Conservation (phyloP, 345 rosid species). For the Eutrema japonicum region DNA sequence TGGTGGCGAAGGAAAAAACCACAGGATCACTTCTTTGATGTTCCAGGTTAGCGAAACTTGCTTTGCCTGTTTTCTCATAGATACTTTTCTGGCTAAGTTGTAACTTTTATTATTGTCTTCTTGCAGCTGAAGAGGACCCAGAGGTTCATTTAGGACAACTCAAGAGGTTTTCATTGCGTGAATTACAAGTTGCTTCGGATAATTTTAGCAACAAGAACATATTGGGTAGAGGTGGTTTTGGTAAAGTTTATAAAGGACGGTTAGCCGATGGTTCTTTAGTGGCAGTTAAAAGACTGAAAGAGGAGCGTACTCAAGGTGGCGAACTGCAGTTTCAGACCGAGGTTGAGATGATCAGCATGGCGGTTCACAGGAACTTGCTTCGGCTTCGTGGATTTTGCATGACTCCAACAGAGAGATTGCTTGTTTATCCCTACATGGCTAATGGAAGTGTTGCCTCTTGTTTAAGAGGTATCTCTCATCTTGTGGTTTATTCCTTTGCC, state of each 20-base stretch:
- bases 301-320: constrained; percentile 78
- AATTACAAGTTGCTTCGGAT: constrained; percentile 79
- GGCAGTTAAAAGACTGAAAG: constrained; percentile 95
- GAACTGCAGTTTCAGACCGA: constrained; percentile 91
- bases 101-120: constrained; percentile 13
- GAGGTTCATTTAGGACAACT: constrained; percentile 91
- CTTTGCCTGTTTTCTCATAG: constrained; percentile 17
- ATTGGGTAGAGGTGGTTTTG: constrained; percentile 95
- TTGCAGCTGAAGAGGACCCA: constrained; percentile 96
- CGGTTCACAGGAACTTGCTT: constrained; percentile 92
- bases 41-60: constrained; percentile 69
- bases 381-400: constrained; percentile 87
- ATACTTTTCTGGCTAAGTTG: constrained; percentile 19
- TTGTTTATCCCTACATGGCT: constrained; percentile 94
- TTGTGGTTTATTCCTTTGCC: not conserved
- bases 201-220: constrained; percentile 90
- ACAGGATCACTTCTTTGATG: constrained; percentile 90
- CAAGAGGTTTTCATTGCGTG: constrained; percentile 84
- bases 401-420: constrained; percentile 82
- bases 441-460: constrained; percentile 97
- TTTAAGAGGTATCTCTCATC: constrained; percentile 69
- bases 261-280: constrained; percentile 79
- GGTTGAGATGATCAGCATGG: constrained; percentile 98
- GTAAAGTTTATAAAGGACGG: constrained; percentile 88
- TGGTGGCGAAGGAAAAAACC: constrained; percentile 76